A percentile compares a stretch with the other conserved stretches of the same genome.
phyloP scores from a whole-genome alignment of 805 yeast genomes.

The Nakazawaea populi region DNA sequence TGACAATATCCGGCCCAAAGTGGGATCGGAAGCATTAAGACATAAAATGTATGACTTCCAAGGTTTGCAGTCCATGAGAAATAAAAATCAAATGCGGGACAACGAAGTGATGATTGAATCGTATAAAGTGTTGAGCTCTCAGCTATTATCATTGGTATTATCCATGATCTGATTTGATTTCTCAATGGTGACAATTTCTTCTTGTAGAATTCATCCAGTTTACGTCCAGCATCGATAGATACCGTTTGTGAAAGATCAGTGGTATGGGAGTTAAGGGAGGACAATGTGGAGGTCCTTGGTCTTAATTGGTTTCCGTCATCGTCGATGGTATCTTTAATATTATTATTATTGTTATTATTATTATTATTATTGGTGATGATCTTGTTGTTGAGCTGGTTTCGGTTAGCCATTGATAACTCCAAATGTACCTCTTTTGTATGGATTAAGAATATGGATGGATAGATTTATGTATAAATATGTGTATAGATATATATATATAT shows the following conservation, averaged over 20 bases:
- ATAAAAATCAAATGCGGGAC: constrained; percentile 55
- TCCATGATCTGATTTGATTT: constrained; percentile 42
- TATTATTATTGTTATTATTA: no score
- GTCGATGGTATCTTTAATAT: background rate
- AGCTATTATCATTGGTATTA: constrained; percentile 50
- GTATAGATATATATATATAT: no score
- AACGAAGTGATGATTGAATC: constrained; percentile 49
- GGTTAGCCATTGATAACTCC: no score
- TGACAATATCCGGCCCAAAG: constrained; percentile 69
- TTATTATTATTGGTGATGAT: no score
- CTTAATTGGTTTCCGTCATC: background rate
- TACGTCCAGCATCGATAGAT: constrained; percentile 54
- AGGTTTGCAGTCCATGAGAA: constrained; percentile 85
- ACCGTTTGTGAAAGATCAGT: constrained; percentile 8
- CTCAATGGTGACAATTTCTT: constrained; percentile 49
- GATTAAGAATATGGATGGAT: no score
- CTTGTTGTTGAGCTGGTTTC: no score
- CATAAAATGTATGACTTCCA: constrained; percentile 93
- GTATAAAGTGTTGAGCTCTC: constrained; percentile 59
- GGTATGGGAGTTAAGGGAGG: background rate
- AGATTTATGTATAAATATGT: no score
- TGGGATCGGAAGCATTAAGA: constrained; percentile 79
- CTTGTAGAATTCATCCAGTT: constrained; percentile 60
- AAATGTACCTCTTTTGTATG: no score
- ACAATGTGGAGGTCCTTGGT: background rate